Evolutionary conservation across 768 basidiomycete species (phyloP).

Genomic region (Boletus eberwhitei): DNA sequence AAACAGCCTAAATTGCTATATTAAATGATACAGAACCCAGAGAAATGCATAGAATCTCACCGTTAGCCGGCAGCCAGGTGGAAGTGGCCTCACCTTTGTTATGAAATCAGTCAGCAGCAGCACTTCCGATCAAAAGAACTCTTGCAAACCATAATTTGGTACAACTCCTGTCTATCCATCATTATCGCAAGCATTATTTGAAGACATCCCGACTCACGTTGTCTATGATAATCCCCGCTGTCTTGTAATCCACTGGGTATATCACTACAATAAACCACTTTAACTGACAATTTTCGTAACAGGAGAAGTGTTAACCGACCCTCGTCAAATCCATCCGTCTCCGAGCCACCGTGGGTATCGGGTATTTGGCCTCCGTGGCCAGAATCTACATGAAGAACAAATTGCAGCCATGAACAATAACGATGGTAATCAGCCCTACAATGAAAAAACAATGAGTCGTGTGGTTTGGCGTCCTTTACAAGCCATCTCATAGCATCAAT

Average conservation of each 20-base stretch:
- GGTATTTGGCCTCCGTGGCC: slow-evolving; percentile 93
- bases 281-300: neutral
- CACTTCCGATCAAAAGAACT: neutral
- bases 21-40: neutral
- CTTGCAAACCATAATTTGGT: slow-evolving; percentile 38
- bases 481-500: slow-evolving; percentile 63
- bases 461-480: slow-evolving; percentile 59
- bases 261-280: slow-evolving; percentile 51
- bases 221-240: slow-evolving; percentile 74
- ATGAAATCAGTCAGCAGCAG: neutral
- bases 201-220: slow-evolving; percentile 45
- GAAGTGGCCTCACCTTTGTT: slow-evolving; percentile 48
- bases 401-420: neutral
- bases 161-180: slow-evolving; percentile 32
- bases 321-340: slow-evolving; percentile 79
- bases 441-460: slow-evolving; percentile 79
- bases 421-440: slow-evolving; percentile 33
- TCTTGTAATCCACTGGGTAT: slow-evolving; percentile 84
- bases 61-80: slow-evolving; percentile 66
- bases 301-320: slow-evolving; percentile 34
- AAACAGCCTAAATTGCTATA: slow-evolving; percentile 34
- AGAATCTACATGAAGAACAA: slow-evolving; percentile 53
- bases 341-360: slow-evolving; percentile 75
- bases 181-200: neutral
- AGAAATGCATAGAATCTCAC: slow-evolving; percentile 21